Conservation (phyloP, 371 early-diverging fungal genomes). For the Funneliformis caledonium region DNA sequence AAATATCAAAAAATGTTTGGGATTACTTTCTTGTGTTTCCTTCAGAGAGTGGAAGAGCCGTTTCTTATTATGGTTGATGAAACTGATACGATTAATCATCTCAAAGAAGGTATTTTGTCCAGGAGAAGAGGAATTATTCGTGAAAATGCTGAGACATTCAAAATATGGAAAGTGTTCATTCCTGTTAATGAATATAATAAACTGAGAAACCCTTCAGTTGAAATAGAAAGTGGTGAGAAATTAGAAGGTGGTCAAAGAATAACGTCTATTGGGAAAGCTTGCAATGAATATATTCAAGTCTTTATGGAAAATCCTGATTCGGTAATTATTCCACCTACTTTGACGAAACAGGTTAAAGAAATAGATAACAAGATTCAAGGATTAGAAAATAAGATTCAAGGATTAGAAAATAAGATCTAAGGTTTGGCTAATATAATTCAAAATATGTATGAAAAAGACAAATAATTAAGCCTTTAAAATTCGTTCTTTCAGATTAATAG, state of each 20-base stretch:
- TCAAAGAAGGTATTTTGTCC: neutral
- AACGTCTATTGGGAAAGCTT: neutral
- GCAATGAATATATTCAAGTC: conserved; percentile 1
- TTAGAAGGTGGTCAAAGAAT: neutral
- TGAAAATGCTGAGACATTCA: neutral
- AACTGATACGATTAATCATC: neutral
- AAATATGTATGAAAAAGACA: neutral
- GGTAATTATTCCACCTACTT: neutral
- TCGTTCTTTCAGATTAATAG: conserved; percentile 16
- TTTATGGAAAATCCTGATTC: conserved; percentile 4
- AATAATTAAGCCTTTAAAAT: conserved; percentile 4
- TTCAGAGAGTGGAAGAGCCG: neutral
- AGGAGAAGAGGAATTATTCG: neutral
- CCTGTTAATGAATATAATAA: neutral
- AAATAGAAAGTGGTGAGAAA: neutral
- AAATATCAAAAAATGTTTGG: neutral
- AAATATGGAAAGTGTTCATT: conserved; percentile 8
- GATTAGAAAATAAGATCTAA: conserved; percentile 13
- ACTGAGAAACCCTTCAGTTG: neutral
- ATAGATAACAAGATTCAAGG: neutral
- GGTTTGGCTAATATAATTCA: conserved; percentile 14
- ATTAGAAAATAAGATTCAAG: neutral
- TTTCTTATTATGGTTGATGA: neutral
- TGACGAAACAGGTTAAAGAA: neutral
- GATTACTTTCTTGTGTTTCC: conserved; percentile 11